Evolutionary conservation across 2,329 filamentous ascomycete genomes (phyloP), one percentile per base, ranked within the genome.

Genomic region (Cytospora paraplurivora): DNA sequence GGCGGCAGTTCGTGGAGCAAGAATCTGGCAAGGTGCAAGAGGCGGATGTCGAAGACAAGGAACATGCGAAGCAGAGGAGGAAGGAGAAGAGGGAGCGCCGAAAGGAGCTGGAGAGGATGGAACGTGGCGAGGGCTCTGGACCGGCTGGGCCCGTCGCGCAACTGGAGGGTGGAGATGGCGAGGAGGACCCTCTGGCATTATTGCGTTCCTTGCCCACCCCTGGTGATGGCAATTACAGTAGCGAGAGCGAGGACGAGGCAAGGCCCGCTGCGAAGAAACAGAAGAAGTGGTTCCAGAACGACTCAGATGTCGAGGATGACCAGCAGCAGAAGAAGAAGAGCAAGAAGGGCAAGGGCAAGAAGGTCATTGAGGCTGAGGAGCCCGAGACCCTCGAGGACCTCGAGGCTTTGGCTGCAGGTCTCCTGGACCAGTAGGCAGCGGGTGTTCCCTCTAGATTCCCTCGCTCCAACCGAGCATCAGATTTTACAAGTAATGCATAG

Each of bases 41-140:
- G 71, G 91, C 89, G 21, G 95, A 99, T 79, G 76, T 90, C 41
- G 85, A 87, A 66, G 95, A 99, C 77, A 97, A 97, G 80, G 84
- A 86, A 68, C 75, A 90, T 15, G 92, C 87, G 41, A 92, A 89
- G 79, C 85, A 91, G 75, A 93, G 92, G 83, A 87, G 84, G 74
- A 83, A 85, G 70, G 90, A 91, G 76, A 95, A 92, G 83, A 82
- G 83, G 65, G 86, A 89, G 70, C 92, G 89, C 79, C 80, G 85
- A 67, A 94, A 90, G 79, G 86, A 85, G 51, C 79, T 88, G 70
- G 88, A 88, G 74, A 76, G 77, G 52, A 81, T 82, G 68, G 83
- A 86, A 72, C 76, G 74, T 37, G 82, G 74, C 37, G 78, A 76
- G 47, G 71, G 60, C 67, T 65, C 67, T 69, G 70, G 53, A 68